Conservation (phyloP, 257 asterid species). For the Pogostemon cablin region DNA sequence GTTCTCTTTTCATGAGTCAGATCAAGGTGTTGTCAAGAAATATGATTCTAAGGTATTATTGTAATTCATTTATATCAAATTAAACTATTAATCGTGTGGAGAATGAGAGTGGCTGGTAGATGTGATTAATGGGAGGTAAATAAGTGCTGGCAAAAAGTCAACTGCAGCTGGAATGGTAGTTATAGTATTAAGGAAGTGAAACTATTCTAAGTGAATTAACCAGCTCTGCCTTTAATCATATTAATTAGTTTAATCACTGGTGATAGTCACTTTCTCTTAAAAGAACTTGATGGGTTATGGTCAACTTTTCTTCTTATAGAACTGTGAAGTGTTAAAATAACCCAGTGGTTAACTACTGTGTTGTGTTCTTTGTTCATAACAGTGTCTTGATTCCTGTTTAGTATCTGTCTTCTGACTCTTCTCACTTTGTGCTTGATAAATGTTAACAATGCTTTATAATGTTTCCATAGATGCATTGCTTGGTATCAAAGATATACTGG, state of each 20-base stretch:
- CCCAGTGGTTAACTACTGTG: background rate
- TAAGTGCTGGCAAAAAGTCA: background rate
- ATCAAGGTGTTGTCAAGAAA: background rate
- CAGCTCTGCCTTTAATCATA: background rate
- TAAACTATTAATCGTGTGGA: background rate
- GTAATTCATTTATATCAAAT: background rate
- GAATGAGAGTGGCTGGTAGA: background rate
- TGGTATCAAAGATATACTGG: conserved; percentile 75
- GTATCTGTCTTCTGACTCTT: background rate
- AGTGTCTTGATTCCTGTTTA: background rate
- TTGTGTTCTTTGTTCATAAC: background rate
- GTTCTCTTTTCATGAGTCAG: conserved; percentile 5
- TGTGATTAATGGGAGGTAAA: background rate
- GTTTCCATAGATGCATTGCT: conserved; percentile 66
- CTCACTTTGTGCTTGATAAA: conserved; percentile 18
- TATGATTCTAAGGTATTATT: background rate
- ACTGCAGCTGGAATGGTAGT: background rate
- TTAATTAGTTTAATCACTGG: background rate
- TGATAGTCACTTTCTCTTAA: background rate
- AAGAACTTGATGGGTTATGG: background rate
- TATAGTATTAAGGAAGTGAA: background rate
- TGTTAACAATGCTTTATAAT: conserved; percentile 10
- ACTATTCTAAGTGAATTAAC: background rate
- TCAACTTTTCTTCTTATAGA: conserved; percentile 1
- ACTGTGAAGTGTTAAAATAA: too few species aligned